Evolutionary conservation across 345 rosid species (phyloP).

Genomic region (Hibiscus trionum): DNA sequence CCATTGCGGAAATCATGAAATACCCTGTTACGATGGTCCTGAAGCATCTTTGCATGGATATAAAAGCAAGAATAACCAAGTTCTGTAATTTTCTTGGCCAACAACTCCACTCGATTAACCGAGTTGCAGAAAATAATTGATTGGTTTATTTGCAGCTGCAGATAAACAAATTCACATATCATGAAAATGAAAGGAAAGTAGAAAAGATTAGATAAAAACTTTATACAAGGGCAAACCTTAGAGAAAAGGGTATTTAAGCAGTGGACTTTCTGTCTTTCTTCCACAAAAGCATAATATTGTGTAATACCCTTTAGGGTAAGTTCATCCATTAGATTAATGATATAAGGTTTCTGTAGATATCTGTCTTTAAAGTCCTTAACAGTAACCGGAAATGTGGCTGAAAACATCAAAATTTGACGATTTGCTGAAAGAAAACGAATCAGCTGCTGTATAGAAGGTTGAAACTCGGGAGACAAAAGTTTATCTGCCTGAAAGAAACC

Average conservation of each 20-base stretch:
- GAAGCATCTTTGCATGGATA: slow-evolving; percentile 98
- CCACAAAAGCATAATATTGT: slow-evolving; percentile 96
- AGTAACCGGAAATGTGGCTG: slow-evolving; percentile 96
- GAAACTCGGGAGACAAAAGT: slow-evolving; percentile 95
- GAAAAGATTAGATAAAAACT: background rate
- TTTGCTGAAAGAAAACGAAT: slow-evolving; percentile 70
- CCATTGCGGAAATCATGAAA: slow-evolving; percentile 99
- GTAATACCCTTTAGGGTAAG: slow-evolving; percentile 96
- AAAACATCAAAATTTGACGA: slow-evolving; percentile 94
- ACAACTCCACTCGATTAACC: slow-evolving; percentile 86
- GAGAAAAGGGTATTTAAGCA: slow-evolving; percentile 98
- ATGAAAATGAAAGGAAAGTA: background rate
- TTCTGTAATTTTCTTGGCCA: slow-evolving; percentile 99
- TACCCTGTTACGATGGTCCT: slow-evolving; percentile 98
- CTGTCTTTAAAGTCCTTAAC: slow-evolving; percentile 96
- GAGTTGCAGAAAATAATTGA: slow-evolving; percentile 99
- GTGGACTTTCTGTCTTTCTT: slow-evolving; percentile 99
- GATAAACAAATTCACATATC: slow-evolving; percentile 2
- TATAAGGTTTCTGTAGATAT: slow-evolving; percentile 70
- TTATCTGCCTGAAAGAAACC: slow-evolving; percentile 82
- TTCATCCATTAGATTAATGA: slow-evolving; percentile 99
- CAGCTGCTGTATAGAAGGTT: slow-evolving; percentile 90
- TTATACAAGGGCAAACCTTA: slow-evolving; percentile 47
- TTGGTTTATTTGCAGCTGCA: slow-evolving; percentile 98
- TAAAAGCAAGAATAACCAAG: slow-evolving; percentile 99